Evolutionary conservation across 2,329 filamentous ascomycete species (phyloP).

Genomic region (Berkeleyomyces basicola): DNA sequence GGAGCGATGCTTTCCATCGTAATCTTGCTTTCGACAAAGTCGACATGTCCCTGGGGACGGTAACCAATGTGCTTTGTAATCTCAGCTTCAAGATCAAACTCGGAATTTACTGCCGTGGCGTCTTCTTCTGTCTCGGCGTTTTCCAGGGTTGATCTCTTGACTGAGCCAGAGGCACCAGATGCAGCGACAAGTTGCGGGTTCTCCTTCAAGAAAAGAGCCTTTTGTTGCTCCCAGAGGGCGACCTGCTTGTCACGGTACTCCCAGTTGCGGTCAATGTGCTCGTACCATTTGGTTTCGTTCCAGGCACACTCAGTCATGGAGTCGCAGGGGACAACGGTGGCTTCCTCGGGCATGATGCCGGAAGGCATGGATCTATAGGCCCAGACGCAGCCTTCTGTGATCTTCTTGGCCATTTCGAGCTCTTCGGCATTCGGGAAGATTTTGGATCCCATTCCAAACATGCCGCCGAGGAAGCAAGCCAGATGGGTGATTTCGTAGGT

Average conservation of each 20-base stretch:
- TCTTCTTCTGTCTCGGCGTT: neutral
- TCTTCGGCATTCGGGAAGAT: slow-evolving; percentile 43
- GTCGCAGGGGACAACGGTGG: slow-evolving; percentile 30
- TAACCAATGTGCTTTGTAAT: slow-evolving; percentile 9
- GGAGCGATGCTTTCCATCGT: slow-evolving; percentile 28
- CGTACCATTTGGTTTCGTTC: slow-evolving; percentile 32
- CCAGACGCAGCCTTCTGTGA: slow-evolving; percentile 56
- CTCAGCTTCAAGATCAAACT: neutral
- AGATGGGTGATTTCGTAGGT: slow-evolving; percentile 48
- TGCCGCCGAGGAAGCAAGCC: slow-evolving; percentile 53
- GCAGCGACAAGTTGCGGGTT: slow-evolving; percentile 1
- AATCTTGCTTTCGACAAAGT: slow-evolving; percentile 34
- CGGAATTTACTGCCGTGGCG: neutral
- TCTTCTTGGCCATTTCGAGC: slow-evolving; percentile 43
- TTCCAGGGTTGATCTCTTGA: neutral
- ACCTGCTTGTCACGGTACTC: slow-evolving; percentile 28
- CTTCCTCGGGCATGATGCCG: slow-evolving; percentile 49
- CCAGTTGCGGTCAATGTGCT: slow-evolving; percentile 30
- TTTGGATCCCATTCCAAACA: slow-evolving; percentile 49
- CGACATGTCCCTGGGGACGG: slow-evolving; percentile 34
- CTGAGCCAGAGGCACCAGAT: neutral
- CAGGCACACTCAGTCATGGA: slow-evolving; percentile 32
- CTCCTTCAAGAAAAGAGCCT: slow-evolving; percentile 13
- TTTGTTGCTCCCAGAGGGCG: slow-evolving; percentile 20
- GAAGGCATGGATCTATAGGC: slow-evolving; percentile 43